phyloP scores from a whole-genome alignment of 495 filamentous ascomycete genomes.

The Delitschia confertaspora region DNA sequence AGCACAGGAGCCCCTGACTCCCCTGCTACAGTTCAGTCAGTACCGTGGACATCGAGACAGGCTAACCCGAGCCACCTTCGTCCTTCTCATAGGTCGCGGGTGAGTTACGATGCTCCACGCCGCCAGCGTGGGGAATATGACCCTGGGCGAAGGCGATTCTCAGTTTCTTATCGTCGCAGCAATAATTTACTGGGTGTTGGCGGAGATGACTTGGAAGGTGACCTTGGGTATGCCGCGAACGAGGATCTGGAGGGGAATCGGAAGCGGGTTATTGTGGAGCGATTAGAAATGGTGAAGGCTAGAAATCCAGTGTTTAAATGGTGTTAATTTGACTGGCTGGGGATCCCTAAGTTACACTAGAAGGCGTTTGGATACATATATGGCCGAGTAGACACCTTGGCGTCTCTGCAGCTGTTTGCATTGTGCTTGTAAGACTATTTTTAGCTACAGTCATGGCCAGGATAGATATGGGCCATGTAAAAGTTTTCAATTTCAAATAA shows the following conservation, averaged over 20 bases:
- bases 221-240: slow-evolving; percentile 87
- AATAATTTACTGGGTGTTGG: slow-evolving; percentile 28
- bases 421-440: no score
- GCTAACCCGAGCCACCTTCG: slow-evolving; percentile 5
- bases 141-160: slow-evolving; percentile 25
- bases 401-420: no score
- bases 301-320: slow-evolving; percentile 95
- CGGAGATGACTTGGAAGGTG: slow-evolving; percentile 75
- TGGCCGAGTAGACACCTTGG: neutral
- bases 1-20: slow-evolving; percentile 33
- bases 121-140: slow-evolving; percentile 10
- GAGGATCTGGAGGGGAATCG: slow-evolving; percentile 85
- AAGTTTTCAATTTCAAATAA: no score
- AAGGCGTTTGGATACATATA: neutral
- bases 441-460: no score
- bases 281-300: slow-evolving; percentile 88
- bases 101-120: slow-evolving; percentile 38
- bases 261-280: slow-evolving; percentile 91
- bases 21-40: slow-evolving; percentile 26
- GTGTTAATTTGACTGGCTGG: slow-evolving; percentile 51
- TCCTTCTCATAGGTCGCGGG: slow-evolving; percentile 14
- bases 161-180: slow-evolving; percentile 21
- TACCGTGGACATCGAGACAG: slow-evolving; percentile 31
- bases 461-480: no score
- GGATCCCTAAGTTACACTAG: no score